Evolutionary conservation across 2,329 filamentous ascomycete species (phyloP).

Genomic region (Amauroascus niger): DNA sequence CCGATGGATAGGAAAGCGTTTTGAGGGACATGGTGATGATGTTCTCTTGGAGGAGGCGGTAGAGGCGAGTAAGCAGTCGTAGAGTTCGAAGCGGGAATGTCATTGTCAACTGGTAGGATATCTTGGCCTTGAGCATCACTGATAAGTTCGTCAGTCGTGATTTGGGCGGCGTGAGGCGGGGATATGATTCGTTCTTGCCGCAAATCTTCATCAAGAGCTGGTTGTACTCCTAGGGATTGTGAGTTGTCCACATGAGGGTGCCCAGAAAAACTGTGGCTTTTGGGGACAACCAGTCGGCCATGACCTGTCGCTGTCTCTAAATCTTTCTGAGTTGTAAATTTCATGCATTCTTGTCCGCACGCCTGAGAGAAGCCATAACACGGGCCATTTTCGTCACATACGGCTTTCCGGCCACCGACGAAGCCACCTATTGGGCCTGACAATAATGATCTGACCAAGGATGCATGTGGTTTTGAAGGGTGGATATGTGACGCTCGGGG

Average conservation of each 20-base stretch:
- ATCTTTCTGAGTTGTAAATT: conserved; percentile 28
- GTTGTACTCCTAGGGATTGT: background rate
- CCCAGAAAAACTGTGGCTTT: background rate
- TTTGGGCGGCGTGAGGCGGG: background rate
- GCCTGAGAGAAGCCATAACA: conserved; percentile 54
- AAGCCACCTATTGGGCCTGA: conserved; percentile 13
- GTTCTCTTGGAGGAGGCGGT: conserved; percentile 33
- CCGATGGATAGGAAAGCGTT: conserved; percentile 92
- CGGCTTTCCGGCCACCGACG: conserved; percentile 13
- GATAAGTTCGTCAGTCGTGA: background rate
- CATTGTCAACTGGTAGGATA: background rate
- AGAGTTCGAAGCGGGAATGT: background rate
- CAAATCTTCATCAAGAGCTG: background rate
- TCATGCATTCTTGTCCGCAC: conserved; percentile 53
- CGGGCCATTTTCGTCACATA: conserved; percentile 49
- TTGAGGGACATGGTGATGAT: conserved; percentile 90
- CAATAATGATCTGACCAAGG: conserved; percentile 11
- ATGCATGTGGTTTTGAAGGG: conserved; percentile 2
- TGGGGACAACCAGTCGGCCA: background rate
- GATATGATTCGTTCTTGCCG: background rate
- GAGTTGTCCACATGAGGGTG: background rate
- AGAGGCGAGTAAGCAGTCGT: conserved; percentile 7
- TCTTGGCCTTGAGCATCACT: background rate
- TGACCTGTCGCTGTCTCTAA: background rate
- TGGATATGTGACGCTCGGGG: background rate